phyloP scores from a whole-genome alignment of 2,329 filamentous ascomycete genomes.

The Escovopsis weberi region DNA sequence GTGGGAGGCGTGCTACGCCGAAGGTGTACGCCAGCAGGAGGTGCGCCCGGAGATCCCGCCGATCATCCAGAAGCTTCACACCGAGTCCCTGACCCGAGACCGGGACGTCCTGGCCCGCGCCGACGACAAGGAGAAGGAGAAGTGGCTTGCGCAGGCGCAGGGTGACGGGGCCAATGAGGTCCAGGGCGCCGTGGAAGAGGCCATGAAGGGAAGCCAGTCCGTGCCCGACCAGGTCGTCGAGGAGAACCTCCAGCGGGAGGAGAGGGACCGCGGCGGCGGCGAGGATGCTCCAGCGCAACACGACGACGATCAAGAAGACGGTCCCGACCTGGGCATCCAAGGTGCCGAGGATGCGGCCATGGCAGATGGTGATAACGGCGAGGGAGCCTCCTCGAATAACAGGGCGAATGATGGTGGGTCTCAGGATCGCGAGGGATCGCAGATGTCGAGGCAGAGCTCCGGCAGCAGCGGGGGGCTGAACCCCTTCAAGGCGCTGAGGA shows the following conservation, averaged over 20 bases:
- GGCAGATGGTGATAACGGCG: constrained; percentile 12
- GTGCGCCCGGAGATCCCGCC: constrained; percentile 63
- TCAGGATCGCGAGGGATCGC: background rate
- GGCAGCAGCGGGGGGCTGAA: constrained; percentile 30
- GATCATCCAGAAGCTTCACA: constrained; percentile 60
- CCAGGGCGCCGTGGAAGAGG: constrained; percentile 49
- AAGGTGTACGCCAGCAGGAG: constrained; percentile 62
- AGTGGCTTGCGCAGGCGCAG: constrained; percentile 46
- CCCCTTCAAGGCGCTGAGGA: constrained; percentile 42
- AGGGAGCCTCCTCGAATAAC: constrained; percentile 26
- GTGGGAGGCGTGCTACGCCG: constrained; percentile 82
- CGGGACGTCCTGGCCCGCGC: constrained; percentile 67
- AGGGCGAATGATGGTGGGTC: constrained; percentile 18
- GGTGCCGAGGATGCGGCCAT: constrained; percentile 28
- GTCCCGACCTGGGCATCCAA: constrained; percentile 43
- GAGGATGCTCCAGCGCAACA: constrained; percentile 13
- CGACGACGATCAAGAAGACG: constrained; percentile 20
- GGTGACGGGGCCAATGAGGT: constrained; percentile 60
- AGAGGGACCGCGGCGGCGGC: constrained; percentile 17
- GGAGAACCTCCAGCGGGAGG: constrained; percentile 25
- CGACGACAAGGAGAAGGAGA: constrained; percentile 54
- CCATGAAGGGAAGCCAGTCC: constrained; percentile 21
- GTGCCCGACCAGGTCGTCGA: constrained; percentile 20
- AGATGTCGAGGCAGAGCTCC: constrained; percentile 12
- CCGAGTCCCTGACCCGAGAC: constrained; percentile 63